phyloP scores from a whole-genome alignment of 805 yeast genomes.

The Candida boleticola region DNA sequence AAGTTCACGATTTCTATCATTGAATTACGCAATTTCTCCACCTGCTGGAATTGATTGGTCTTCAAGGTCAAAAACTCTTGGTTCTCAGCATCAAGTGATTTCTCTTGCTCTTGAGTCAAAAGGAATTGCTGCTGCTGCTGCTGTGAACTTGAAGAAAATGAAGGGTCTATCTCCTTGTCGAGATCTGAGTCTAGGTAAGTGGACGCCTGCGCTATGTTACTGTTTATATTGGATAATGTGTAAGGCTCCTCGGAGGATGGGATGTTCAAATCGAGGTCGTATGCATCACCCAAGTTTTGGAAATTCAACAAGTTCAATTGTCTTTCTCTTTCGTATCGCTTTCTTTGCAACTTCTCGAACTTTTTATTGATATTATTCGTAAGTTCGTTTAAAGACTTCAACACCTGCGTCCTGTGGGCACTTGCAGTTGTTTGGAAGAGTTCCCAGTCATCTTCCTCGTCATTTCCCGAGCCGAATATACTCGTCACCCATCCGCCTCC shows the following conservation, averaged over 20 bases:
- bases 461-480: slow-evolving; percentile 21
- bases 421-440: slow-evolving; percentile 37
- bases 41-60: slow-evolving; percentile 58
- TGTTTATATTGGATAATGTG: background rate
- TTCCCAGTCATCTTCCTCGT: slow-evolving; percentile 32
- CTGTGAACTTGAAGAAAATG: background rate
- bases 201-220: background rate
- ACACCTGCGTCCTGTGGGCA: slow-evolving; percentile 47
- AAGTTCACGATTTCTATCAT: slow-evolving; percentile 72
- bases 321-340: slow-evolving; percentile 42
- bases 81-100: slow-evolving; percentile 58
- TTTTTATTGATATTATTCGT: slow-evolving; percentile 41
- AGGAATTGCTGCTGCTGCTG: slow-evolving; percentile 16
- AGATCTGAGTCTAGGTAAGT: slow-evolving; percentile 4
- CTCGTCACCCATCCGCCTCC: background rate
- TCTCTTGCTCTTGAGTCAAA: slow-evolving; percentile 52
- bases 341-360: slow-evolving; percentile 50
- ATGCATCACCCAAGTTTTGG: slow-evolving; percentile 39
- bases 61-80: slow-evolving; percentile 53
- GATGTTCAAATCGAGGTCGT: slow-evolving; percentile 13
- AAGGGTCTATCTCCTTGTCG: slow-evolving; percentile 12
- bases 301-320: slow-evolving; percentile 36
- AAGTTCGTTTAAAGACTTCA: slow-evolving; percentile 46
- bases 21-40: slow-evolving; percentile 57
- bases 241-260: slow-evolving; percentile 1